A percentile compares a stretch with the other conserved stretches of the same genome.
These are phyloP conservation scores for Dactylellina drechsleri DNA, from an alignment of 2,329 filamentous ascomycete genomes.

Conservation along the genomic window DNA sequence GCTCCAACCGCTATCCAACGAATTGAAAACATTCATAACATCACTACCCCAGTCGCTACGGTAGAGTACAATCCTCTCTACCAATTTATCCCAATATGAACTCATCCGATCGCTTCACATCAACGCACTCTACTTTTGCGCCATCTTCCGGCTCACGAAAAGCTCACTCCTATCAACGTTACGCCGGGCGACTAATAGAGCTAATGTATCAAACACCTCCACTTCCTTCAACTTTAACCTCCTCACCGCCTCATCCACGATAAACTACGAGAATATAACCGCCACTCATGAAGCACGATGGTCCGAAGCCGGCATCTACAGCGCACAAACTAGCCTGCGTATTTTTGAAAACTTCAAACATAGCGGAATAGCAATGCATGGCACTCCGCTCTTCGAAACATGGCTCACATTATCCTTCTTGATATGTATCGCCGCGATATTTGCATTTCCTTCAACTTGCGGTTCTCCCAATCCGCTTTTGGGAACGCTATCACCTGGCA, in stretches of 20 bases:
- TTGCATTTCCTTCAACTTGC: constrained; percentile 25
- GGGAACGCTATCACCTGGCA: too few relatives aligned
- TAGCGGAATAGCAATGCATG: constrained; percentile 32
- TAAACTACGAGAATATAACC: constrained; percentile 14
- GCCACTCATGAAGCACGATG: constrained; percentile 40
- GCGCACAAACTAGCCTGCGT: constrained; percentile 40
- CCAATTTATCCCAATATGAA: constrained; percentile 27
- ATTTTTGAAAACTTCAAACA: constrained; percentile 42
- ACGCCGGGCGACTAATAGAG: constrained; percentile 11
- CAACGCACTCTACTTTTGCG: constrained; percentile 45
- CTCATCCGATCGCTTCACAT: constrained; percentile 41
- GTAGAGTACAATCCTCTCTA: constrained; percentile 40
- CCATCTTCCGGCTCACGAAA: constrained; percentile 42
- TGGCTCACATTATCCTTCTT: constrained; percentile 44
- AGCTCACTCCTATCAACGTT: constrained; percentile 29
- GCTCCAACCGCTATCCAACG: constrained; percentile 43
- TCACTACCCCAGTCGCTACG: constrained; percentile 16
- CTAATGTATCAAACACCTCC: not conserved
- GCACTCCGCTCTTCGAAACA: constrained; percentile 43
- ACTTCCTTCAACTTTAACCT: constrained; percentile 10
- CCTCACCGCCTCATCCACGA: not conserved
- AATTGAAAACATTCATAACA: constrained; percentile 41
- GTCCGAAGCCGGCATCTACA: constrained; percentile 48
- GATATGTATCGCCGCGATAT: constrained; percentile 36
- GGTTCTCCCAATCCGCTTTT: too few relatives aligned